phyloP scores from a whole-genome alignment of 805 yeast genomes.

The Maudiozyma serrabonitensis region DNA sequence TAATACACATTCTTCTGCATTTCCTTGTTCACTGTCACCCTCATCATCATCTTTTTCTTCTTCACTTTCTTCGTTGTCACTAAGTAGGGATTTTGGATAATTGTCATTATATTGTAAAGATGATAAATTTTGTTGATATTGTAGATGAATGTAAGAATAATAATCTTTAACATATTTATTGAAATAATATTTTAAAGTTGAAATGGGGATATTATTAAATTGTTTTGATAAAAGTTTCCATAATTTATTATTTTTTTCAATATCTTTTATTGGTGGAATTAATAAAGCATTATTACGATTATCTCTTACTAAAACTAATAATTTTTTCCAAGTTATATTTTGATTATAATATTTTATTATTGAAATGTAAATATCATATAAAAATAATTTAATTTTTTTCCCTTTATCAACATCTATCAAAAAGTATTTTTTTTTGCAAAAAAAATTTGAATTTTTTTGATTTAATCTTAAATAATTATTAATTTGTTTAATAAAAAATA shows the following conservation, averaged over 20 bases:
- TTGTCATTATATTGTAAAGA: slow-evolving; percentile 9
- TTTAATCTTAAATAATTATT: slow-evolving; percentile 34
- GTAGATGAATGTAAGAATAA: slow-evolving; percentile 26
- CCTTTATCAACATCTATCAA: not conserved
- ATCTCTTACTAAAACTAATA: not conserved
- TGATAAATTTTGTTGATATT: slow-evolving; percentile 5
- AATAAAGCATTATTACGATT: not conserved
- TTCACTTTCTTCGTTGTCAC: slow-evolving; percentile 9
- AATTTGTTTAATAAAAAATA: slow-evolving; percentile 52
- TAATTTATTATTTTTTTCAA: slow-evolving; percentile 9
- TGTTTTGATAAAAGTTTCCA: slow-evolving; percentile 22
- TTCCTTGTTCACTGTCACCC: slow-evolving; percentile 27
- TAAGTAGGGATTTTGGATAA: slow-evolving; percentile 28
- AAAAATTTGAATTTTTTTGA: too few species aligned
- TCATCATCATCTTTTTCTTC: slow-evolving; percentile 13
- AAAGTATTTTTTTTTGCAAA: not conserved
- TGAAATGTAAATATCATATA: slow-evolving; percentile 34
- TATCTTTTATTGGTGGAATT: not conserved
- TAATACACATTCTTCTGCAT: slow-evolving; percentile 33
- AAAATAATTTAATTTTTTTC: slow-evolving; percentile 12
- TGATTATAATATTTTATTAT: slow-evolving; percentile 18
- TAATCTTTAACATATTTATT: slow-evolving; percentile 22
- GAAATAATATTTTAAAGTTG: slow-evolving; percentile 18
- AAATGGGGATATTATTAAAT: slow-evolving; percentile 1
- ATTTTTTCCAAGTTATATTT: not conserved